Evolutionary conservation across 1,284 basidiomycete genomes (phyloP), one percentile per base, ranked within the genome.

Genomic region (Trametes sp.): DNA sequence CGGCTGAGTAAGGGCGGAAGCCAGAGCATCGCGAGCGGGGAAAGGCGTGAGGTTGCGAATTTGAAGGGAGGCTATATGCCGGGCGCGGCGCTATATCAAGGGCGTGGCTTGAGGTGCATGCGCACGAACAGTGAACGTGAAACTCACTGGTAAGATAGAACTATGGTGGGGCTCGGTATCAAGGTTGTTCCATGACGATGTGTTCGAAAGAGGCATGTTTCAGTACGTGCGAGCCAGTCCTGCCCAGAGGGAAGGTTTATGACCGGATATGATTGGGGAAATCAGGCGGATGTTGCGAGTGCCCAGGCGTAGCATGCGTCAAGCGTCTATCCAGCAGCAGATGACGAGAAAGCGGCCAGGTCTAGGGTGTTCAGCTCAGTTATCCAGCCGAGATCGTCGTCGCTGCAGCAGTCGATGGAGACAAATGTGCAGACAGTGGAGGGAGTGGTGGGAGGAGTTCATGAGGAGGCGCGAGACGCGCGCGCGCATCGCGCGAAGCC

Each of bases 41-140:
- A 92, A 92, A 2, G 91, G 91, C 13, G 92, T 92, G 44, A 95
- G 80, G 71, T 95, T 94, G 64, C 88, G 85, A 65, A 95, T 80
- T 77, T 92, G 88, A 61, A 95, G 81, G 38, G 86, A 82, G 50
- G 84, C 82, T 54, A 95, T 82, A 77, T 94, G 92, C 67, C 92
- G 86, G 64, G 93, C 80, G 42, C 89, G 88, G 69, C 86, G 86
- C 86, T 93, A 74, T 21, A 24, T 28, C 13, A 16, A 6, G 31
- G 29, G 9, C 44, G 6, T 26, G 7, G 21, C 21, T 38, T 46
- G 42, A 56, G 42, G 21, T 8, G 33, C 7, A 9, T 31, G 23
- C 11, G 8, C 4, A 21, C 10, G 0, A n/a, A 19, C 10, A 24
- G 16, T n/a, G 23, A 5, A 5, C 2, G 45, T 9, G 19, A 19